Evolutionary conservation across 441 rosid species (phyloP), one percentile per base, ranked within the genome.

Genomic region (Populus hybrid): DNA sequence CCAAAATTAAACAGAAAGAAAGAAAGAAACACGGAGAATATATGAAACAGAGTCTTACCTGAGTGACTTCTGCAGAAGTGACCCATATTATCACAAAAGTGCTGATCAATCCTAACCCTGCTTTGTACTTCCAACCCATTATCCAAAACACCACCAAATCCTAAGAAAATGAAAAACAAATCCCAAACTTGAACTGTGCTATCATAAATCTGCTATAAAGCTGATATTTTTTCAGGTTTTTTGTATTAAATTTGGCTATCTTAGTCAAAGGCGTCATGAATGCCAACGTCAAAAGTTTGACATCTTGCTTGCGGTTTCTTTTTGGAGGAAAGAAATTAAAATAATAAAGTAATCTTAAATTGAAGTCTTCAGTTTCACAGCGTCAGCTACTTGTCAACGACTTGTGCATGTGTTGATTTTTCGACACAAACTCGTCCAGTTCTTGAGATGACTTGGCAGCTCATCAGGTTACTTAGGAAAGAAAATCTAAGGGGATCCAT

Each of bases 11-110:
- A 40, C 14, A 40, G 14, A 40, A 40, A 10, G 8, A 34, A 38
- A 7, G 63, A 0, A 42, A 23, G 23, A 82, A 32, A 72, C 36
- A 74, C 32, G 40, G 38, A 57, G 67, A 70, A 63, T 18, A 32
- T 19, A 59, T 64, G 10, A 59, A 32, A 6, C 6, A 16, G 26
- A 30, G 63, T 32, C 53, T 28, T 61, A 84, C 92, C 90, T 90
- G 94, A 65, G 92, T 88, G 78, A 89, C 85, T 82, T 90, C 94
- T 28, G 94, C 92, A 32, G 90, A 86, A 38, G 85, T 66, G 69
- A 89, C 90, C 92, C 94, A 90, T 77, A 89, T 83, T 73, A 89
- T 74, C 64, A 91, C 92, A 73, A 78, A 80, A 1, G 82, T 66
- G 59, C 86, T 89, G 32, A 90, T 83, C 82, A 90, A 77, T 42